Conservation (phyloP, 805 yeast species). For the Clavispora fructus region DNA sequence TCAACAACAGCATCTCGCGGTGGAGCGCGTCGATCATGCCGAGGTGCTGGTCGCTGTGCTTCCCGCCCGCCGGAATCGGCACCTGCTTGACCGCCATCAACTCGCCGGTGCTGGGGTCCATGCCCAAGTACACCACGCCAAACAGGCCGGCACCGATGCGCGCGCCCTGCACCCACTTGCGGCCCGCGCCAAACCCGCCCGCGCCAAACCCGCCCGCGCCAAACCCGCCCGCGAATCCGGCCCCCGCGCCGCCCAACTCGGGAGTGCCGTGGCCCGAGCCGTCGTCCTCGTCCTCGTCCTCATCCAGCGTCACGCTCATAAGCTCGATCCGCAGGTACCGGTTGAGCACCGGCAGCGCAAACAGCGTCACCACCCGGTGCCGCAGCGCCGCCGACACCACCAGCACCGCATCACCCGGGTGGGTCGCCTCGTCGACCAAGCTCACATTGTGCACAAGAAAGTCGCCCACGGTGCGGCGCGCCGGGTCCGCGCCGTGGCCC, state of each 20-base stretch:
- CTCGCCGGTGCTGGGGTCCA: conserved; percentile 90
- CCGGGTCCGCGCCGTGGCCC: conserved; percentile 3
- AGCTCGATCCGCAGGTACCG: conserved; percentile 43
- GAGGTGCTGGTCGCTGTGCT: conserved; percentile 24
- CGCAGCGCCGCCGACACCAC: conserved; percentile 10
- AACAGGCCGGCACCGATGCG: conserved; percentile 92
- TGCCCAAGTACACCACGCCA: conserved; percentile 88
- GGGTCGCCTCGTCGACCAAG: conserved; percentile 48
- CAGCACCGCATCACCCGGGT: conserved; percentile 22
- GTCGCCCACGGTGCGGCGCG: conserved; percentile 55
- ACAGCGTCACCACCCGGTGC: conserved; percentile 15
- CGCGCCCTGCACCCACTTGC: conserved; percentile 87
- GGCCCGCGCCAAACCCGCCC: conserved; percentile 5
- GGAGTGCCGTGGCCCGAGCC: not conserved
- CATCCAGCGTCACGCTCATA: conserved; percentile 12
- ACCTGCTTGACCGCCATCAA: conserved; percentile 97
- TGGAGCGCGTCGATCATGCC: conserved; percentile 76
- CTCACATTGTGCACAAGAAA: conserved; percentile 50
- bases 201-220: conserved; percentile 1
- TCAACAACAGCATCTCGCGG: conserved; percentile 71
- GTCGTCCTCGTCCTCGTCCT: conserved; percentile 7
- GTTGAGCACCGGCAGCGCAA: conserved; percentile 16
- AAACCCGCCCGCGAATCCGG: conserved; percentile 1
- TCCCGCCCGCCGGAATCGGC: conserved; percentile 48
- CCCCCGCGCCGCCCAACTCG: not conserved